phyloP scores from a whole-genome alignment of 805 yeast genomes.

The Suhomyces vadensis region DNA sequence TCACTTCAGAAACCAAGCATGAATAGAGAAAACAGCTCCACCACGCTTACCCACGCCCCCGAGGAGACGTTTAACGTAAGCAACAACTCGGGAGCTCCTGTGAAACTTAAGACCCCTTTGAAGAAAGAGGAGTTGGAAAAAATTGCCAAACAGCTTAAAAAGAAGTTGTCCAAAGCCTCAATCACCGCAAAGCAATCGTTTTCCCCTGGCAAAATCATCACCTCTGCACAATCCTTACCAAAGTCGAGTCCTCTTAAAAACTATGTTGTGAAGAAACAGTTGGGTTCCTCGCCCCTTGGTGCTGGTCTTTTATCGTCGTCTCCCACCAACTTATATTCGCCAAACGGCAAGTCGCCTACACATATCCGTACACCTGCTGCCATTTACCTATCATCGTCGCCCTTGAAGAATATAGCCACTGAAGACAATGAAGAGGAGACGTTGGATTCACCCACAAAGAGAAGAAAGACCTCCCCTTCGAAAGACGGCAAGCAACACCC shows the following conservation, averaged over 20 bases:
- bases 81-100: conserved; percentile 5
- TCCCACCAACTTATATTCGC: conserved; percentile 36
- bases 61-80: conserved; percentile 2
- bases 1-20: no score
- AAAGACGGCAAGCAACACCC: conserved; percentile 10
- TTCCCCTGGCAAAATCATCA: conserved; percentile 14
- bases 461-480: conserved; percentile 13
- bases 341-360: conserved; percentile 41
- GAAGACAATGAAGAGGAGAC: conserved; percentile 11
- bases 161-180: conserved; percentile 44
- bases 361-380: conserved; percentile 39
- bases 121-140: conserved; percentile 46
- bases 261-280: conserved; percentile 26
- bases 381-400: conserved; percentile 37
- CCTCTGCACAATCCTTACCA: conserved; percentile 16
- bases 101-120: conserved; percentile 36
- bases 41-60: conserved; percentile 7
- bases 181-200: conserved; percentile 42
- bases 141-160: conserved; percentile 44
- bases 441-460: conserved; percentile 37
- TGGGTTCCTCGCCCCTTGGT: conserved; percentile 21
- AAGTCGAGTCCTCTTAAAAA: conserved; percentile 34
- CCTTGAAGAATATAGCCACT: conserved; percentile 25
- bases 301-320: conserved; percentile 26
- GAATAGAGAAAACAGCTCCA: conserved; percentile 3